Conservation (phyloP, 73 alveolate genomes). For the Diophrys appendiculata region DNA sequence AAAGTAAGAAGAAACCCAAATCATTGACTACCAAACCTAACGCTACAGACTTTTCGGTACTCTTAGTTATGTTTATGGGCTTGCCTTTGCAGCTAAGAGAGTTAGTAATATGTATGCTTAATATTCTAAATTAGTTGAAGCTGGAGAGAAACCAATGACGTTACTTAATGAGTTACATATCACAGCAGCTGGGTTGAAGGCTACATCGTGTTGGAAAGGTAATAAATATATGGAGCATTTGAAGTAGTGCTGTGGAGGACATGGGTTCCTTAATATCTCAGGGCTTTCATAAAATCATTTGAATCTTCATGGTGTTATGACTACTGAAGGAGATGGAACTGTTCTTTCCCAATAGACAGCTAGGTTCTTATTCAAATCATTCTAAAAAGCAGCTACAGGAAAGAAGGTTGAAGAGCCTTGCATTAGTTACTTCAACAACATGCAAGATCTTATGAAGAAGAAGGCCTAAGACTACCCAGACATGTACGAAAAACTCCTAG, state of each 20-base stretch:
- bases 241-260: conserved; percentile 65
- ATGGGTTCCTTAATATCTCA: conserved; percentile 50
- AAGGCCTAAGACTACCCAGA: not conserved
- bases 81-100: conserved; percentile 17
- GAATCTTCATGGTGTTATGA: conserved; percentile 22
- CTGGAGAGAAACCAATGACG: conserved; percentile 23
- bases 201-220: conserved; percentile 32
- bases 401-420: not conserved
- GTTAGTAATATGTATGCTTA: conserved; percentile 5
- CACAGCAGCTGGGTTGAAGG: conserved; percentile 38
- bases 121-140: conserved; percentile 13
- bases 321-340: conserved; percentile 54
- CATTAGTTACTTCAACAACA: not conserved
- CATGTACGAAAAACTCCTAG: not conserved
- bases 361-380: conserved; percentile 7
- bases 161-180: conserved; percentile 38
- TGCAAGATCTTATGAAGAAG: not conserved
- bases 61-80: conserved; percentile 25
- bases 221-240: conserved; percentile 30
- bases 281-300: conserved; percentile 29
- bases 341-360: conserved; percentile 47
- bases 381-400: conserved; percentile 2
- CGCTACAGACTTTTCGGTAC: conserved; percentile 31
- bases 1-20: conserved; percentile 21
- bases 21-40: conserved; percentile 38